phyloP scores from a whole-genome alignment of 257 asterid genomes.

The Plantago ovata region DNA sequence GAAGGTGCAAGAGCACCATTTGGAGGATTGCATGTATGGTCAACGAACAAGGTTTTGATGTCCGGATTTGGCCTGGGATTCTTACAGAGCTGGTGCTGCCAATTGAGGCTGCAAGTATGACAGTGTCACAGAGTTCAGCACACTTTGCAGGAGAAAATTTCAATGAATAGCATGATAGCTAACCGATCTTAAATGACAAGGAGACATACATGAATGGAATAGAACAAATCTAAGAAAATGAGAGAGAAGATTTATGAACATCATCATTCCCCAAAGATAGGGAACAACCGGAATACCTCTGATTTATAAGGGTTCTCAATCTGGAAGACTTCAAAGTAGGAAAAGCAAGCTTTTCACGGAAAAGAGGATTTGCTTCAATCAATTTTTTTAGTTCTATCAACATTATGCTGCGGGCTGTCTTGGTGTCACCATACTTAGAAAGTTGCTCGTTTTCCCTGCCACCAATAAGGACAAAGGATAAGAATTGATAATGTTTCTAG shows the following conservation, averaged over 20 bases:
- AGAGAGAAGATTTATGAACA: not conserved
- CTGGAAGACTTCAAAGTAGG: slow-evolving; percentile 33
- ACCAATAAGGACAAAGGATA: not conserved
- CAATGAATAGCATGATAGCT: no score
- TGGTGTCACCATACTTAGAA: slow-evolving; percentile 41
- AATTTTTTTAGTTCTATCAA: slow-evolving; percentile 33
- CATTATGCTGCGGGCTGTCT: slow-evolving; percentile 36
- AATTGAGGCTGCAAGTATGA: slow-evolving; percentile 32
- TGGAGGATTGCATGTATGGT: slow-evolving; percentile 31
- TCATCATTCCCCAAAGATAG: not conserved
- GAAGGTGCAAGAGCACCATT: slow-evolving; percentile 35
- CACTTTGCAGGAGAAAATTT: no score
- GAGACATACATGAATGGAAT: not conserved
- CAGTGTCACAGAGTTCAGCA: not conserved
- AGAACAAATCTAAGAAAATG: not conserved
- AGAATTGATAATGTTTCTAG: not conserved
- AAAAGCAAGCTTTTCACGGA: slow-evolving; percentile 36
- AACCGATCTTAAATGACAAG: not conserved
- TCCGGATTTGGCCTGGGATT: slow-evolving; percentile 40
- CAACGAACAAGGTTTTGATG: slow-evolving; percentile 35
- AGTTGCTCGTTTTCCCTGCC: slow-evolving; percentile 41
- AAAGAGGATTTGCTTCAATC: slow-evolving; percentile 38
- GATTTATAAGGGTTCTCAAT: slow-evolving; percentile 35
- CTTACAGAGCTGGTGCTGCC: slow-evolving; percentile 49
- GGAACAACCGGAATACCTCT: slow-evolving; percentile 25